Evolutionary conservation across 805 yeast genomes (phyloP).

Genomic region (Hanseniaspora pseudoguilliermondii): DNA sequence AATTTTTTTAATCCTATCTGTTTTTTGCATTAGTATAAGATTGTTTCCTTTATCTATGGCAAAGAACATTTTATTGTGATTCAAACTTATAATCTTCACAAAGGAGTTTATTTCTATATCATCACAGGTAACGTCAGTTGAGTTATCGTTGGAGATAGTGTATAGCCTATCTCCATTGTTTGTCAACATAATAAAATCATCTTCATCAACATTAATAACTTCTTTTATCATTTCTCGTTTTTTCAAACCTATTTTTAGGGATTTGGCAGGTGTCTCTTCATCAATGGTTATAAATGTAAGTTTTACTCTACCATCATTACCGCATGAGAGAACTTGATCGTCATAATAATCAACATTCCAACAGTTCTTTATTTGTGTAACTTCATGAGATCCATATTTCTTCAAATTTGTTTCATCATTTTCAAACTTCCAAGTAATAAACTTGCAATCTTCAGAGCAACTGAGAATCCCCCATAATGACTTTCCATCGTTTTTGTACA

Average conservation of each 20-base stretch:
- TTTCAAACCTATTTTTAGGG: background rate
- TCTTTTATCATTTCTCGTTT: slow-evolving; percentile 5
- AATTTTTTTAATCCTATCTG: background rate
- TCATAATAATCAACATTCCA: slow-evolving; percentile 64
- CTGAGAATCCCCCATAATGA: slow-evolving; percentile 35
- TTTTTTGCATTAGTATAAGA: background rate
- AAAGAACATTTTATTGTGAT: background rate
- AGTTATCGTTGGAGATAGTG: background rate
- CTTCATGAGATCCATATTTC: slow-evolving; percentile 37
- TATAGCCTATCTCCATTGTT: background rate
- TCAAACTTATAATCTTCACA: background rate
- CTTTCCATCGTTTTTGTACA: slow-evolving; percentile 22
- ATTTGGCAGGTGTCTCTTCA: background rate
- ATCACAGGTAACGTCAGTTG: background rate
- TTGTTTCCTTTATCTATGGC: background rate
- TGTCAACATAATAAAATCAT: background rate
- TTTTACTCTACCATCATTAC: slow-evolving; percentile 80
- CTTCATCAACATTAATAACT: background rate
- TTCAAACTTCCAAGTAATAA: slow-evolving; percentile 59
- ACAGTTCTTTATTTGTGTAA: slow-evolving; percentile 73
- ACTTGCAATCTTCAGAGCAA: slow-evolving; percentile 77
- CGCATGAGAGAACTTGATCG: slow-evolving; percentile 51
- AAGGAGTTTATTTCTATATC: background rate
- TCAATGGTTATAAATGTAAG: slow-evolving; percentile 39
- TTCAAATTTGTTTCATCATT: slow-evolving; percentile 15